Evolutionary conservation across 345 rosid genomes (phyloP).

Genomic region (Syzygium aromaticum): DNA sequence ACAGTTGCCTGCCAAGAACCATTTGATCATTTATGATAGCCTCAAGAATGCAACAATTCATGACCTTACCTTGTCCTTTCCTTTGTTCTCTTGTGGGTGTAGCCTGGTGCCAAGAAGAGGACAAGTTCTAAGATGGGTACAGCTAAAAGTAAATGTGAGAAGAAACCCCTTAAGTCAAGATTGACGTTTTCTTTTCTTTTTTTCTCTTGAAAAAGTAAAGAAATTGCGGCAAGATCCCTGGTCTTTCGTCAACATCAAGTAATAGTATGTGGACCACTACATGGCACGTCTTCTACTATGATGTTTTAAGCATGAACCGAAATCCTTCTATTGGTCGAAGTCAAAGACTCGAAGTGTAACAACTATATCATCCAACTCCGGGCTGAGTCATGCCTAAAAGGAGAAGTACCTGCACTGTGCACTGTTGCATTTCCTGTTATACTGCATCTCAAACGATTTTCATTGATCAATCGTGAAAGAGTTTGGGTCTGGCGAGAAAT

Average conservation of each 20-base stretch:
- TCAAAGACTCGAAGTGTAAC: background rate
- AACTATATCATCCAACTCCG: background rate
- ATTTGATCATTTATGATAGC: background rate
- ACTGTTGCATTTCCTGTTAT: background rate
- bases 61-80: conserved; percentile 4
- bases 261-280: background rate
- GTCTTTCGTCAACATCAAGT: background rate
- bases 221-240: background rate
- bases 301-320: background rate
- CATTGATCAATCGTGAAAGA: background rate
- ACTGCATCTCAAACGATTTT: background rate
- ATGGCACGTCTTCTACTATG: background rate
- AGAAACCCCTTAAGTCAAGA: background rate
- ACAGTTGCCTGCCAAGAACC: background rate
- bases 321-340: background rate
- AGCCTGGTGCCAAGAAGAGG: background rate
- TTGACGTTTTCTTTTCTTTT: background rate
- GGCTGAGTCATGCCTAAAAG: background rate
- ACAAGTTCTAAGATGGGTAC: background rate
- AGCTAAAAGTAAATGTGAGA: background rate
- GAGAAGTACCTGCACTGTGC: background rate
- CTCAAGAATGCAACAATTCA: background rate
- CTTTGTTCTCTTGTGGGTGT: conserved; percentile 7
- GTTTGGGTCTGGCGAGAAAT: background rate
- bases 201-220: background rate